Evolutionary conservation across 192 early-diverging fungal species (phyloP).

Genomic region (Podila minutissima): DNA sequence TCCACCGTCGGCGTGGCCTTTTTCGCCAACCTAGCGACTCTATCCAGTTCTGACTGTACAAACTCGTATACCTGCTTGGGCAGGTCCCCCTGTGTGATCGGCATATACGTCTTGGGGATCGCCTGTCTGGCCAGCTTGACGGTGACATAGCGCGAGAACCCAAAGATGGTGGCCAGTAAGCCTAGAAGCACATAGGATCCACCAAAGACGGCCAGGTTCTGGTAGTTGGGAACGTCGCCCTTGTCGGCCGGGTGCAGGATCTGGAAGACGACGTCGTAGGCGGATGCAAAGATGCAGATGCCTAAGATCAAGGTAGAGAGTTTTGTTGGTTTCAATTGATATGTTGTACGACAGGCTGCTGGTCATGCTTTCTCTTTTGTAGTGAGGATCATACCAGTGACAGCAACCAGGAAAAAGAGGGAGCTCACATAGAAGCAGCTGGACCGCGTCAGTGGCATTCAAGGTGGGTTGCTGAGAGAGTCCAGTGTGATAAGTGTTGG

Average conservation of each 20-base stretch:
- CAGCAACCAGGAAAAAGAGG: slow-evolving; percentile 51
- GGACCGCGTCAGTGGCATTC: slow-evolving; percentile 51
- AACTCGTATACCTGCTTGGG: slow-evolving; percentile 60
- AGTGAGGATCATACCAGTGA: slow-evolving; percentile 19
- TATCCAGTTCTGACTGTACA: slow-evolving; percentile 54
- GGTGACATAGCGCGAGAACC: slow-evolving; percentile 58
- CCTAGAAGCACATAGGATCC: slow-evolving; percentile 61
- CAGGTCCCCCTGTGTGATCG: slow-evolving; percentile 55
- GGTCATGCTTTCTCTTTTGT: no score
- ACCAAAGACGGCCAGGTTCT: slow-evolving; percentile 58
- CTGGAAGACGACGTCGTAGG: slow-evolving; percentile 64
- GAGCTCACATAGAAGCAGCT: slow-evolving; percentile 55
- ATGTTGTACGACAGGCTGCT: no score
- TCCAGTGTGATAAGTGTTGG: not conserved
- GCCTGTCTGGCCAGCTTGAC: slow-evolving; percentile 56
- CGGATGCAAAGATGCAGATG: slow-evolving; percentile 61
- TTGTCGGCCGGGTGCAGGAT: slow-evolving; percentile 48
- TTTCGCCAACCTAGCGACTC: slow-evolving; percentile 49
- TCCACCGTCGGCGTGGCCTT: slow-evolving; percentile 54
- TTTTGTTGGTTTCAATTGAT: no score
- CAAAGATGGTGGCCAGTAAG: slow-evolving; percentile 55
- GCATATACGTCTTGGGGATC: slow-evolving; percentile 65
- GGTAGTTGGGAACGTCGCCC: slow-evolving; percentile 49
- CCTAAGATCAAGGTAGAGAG: not conserved
- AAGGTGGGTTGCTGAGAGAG: not conserved